Evolutionary conservation across 2,329 filamentous ascomycete species (phyloP), one percentile per base, ranked within the genome.

Genomic region (Trichoderma gracile): DNA sequence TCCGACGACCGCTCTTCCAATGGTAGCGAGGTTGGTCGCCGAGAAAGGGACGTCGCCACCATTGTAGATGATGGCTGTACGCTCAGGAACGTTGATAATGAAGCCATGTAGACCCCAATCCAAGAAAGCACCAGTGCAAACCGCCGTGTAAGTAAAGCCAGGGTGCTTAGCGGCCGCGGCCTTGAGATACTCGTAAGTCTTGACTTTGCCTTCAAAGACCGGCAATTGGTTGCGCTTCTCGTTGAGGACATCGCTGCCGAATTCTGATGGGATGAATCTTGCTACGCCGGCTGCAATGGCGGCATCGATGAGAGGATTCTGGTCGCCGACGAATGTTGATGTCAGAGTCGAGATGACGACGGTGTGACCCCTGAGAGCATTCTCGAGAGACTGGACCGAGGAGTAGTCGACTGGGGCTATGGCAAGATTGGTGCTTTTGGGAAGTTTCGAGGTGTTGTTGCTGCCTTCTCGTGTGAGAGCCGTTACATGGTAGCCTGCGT

Each of bases 251-350:
- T 53, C 47, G 38, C 33, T 52, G 10, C 38, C 57, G 12, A 61
- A 61, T 14, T 52, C 57, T 12, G 46, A 52, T 12, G 57, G 57
- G 25, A 61, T 61, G 12, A 61, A 53, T 52, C 47, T 42, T 30
- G 33, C 5, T 10, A 61, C 57, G 2, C 46, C 33, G 30, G 57
- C 38, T 12, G 38, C 23, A 52, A 61, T 43, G 5, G 57, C 46
- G 43, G 15, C 57, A 5, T 61, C 57, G 25, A 61, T 61, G 3
- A 61, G 47, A 3, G 57, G 46, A 17, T 15, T 33, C 30, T 61
- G 57, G 38, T 33, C n/a, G n/a, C 21, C n/a, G 8, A 61, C 23
- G 15, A 23, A 42, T n/a, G 47, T 53, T 45, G 33, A 52, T 0
- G 46, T 33, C 6, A 52, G 33, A 45, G 57, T 52, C 10, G 57